These are phyloP conservation scores for Flaveria linearis DNA, from an alignment of 129 eudicot species.

Conservation along the genomic window DNA sequence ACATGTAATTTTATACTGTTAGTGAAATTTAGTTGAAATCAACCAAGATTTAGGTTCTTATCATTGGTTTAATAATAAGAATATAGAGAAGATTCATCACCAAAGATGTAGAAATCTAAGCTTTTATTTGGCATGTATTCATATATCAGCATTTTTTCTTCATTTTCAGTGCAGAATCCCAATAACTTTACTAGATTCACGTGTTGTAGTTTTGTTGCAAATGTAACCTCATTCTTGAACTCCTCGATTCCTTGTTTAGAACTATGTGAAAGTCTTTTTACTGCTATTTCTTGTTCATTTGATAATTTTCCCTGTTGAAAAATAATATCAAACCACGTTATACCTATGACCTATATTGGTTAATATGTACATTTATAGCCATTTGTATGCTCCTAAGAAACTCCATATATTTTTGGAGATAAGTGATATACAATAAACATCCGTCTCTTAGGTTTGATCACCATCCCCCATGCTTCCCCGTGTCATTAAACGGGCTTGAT, in stretches of 20 bases:
- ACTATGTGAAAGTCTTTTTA: constrained; percentile 45
- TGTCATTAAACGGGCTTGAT: not conserved
- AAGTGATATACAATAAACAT: not conserved
- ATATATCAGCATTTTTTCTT: constrained; percentile 54
- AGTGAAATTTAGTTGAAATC: not conserved
- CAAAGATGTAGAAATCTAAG: constrained; percentile 53
- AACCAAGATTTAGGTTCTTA: constrained; percentile 1
- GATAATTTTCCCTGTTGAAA: constrained; percentile 19
- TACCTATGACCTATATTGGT: not conserved
- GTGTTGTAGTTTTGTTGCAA: constrained; percentile 56
- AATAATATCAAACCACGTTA: not conserved
- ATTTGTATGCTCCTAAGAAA: not conserved
- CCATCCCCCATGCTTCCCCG: not conserved
- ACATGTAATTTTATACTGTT: not conserved
- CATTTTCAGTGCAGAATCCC: constrained; percentile 51
- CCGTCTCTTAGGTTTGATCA: not conserved
- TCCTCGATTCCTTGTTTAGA: constrained; percentile 57
- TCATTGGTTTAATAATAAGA: not conserved
- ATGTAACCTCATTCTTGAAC: constrained; percentile 51
- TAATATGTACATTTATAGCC: not conserved
- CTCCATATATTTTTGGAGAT: too few species aligned
- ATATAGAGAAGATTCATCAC: constrained; percentile 26
- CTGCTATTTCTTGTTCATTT: constrained; percentile 48
- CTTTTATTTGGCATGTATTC: constrained; percentile 57
- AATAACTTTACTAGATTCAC: constrained; percentile 43